Percentiles rank a stretch among this genome's conserved stretches.
Conservation (phyloP, 352 stramenopile species). For the Phytophthora parvispora region DNA sequence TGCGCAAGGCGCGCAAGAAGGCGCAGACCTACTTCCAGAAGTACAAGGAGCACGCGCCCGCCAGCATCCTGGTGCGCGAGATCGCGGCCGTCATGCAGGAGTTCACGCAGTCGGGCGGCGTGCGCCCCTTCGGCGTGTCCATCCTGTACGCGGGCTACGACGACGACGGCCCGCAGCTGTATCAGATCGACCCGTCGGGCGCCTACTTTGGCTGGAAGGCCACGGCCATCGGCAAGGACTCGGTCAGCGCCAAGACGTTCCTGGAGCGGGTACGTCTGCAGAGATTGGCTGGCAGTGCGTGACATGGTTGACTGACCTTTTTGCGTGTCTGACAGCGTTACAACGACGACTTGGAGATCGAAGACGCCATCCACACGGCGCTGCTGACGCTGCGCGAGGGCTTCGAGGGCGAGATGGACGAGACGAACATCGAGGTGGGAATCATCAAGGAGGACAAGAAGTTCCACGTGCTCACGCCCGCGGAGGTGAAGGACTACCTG, state of each 20-base stretch:
- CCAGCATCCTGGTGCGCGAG: slow-evolving; percentile 97
- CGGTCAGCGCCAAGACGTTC: slow-evolving; percentile 99
- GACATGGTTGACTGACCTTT: neutral
- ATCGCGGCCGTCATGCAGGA: slow-evolving; percentile 99
- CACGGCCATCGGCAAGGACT: slow-evolving; percentile 99
- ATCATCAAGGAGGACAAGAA: slow-evolving; percentile 98
- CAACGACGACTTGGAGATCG: slow-evolving; percentile 99
- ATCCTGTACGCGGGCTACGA: slow-evolving; percentile 99
- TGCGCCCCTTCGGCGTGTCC: slow-evolving; percentile 99
- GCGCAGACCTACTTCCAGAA: slow-evolving; percentile 97
- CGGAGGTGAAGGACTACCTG: slow-evolving; percentile 99
- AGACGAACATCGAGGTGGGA: slow-evolving; percentile 99
- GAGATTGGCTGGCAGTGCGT: neutral
- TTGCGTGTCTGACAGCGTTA: slow-evolving; percentile 66
- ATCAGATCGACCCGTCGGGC: slow-evolving; percentile 98
- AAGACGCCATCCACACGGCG: slow-evolving; percentile 99
- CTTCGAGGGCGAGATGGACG: slow-evolving; percentile 99
- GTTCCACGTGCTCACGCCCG: slow-evolving; percentile 97
- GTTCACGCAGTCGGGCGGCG: slow-evolving; percentile 98
- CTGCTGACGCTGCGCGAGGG: slow-evolving; percentile 99
- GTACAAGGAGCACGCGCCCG: slow-evolving; percentile 96
- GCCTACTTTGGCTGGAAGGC: slow-evolving; percentile 99
- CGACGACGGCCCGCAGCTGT: slow-evolving; percentile 98
- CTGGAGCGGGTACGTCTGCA: slow-evolving; percentile 96
- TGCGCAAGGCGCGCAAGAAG: slow-evolving; percentile 97